Evolutionary conservation across 805 yeast genomes (phyloP).

Genomic region (Candida dajiaensis): DNA sequence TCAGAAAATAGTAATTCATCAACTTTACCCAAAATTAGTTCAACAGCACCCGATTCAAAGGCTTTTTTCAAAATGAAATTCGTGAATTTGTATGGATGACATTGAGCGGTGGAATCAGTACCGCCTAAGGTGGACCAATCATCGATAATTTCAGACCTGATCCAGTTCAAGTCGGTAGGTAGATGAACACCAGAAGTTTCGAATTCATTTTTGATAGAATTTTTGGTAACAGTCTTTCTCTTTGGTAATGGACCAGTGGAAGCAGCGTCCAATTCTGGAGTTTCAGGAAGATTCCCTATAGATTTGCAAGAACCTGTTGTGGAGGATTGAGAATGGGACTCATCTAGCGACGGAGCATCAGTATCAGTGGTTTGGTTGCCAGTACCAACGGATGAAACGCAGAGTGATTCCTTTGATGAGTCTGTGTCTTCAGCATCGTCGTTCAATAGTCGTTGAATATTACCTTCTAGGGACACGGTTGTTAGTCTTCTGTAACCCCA

Average conservation of each 20-base stretch:
- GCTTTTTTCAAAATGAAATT: conserved; percentile 74
- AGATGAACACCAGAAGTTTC: conserved; percentile 23
- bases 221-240: conserved; percentile 33
- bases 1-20: conserved; percentile 57
- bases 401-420: conserved; percentile 9
- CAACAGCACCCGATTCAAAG: conserved; percentile 76
- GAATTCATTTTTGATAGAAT: conserved; percentile 24
- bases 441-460: conserved; percentile 35
- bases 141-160: conserved; percentile 53
- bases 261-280: not conserved
- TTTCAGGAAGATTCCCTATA: not conserved
- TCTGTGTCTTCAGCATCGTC: conserved; percentile 18
- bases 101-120: conserved; percentile 87
- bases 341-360: conserved; percentile 8
- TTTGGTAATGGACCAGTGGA: conserved; percentile 21
- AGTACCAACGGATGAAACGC: conserved; percentile 22
- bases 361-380: conserved; percentile 10
- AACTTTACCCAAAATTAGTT: conserved; percentile 80
- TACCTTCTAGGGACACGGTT: conserved; percentile 85
- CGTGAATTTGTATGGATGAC: conserved; percentile 94
- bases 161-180: conserved; percentile 76
- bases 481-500: conserved; percentile 94
- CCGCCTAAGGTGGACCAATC: conserved; percentile 82
- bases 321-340: conserved; percentile 3
- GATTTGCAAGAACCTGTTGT: conserved; percentile 2